Conservation (phyloP, 257 asterid genomes). For the Plantago ovata region DNA sequence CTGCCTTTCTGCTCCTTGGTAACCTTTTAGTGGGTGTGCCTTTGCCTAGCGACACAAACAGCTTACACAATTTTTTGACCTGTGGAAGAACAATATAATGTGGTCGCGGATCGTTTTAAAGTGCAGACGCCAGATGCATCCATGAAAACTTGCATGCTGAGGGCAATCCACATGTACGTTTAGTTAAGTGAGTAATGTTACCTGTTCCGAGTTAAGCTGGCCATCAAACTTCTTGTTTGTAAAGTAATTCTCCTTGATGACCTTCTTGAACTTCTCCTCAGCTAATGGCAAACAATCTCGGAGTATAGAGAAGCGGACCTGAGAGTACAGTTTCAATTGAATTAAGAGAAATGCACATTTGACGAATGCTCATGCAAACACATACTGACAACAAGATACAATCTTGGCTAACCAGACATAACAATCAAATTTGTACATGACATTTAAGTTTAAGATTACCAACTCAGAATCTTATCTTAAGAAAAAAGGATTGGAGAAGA, state of each 20-base stretch:
- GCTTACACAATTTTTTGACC: slow-evolving; percentile 74
- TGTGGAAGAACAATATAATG: slow-evolving; percentile 25
- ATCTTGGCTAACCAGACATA: no score
- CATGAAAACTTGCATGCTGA: slow-evolving; percentile 11
- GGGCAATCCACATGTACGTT: not conserved
- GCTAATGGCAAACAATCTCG: slow-evolving; percentile 76
- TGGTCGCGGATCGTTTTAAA: slow-evolving; percentile 10
- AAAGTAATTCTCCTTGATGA: slow-evolving; percentile 61
- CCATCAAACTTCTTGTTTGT: slow-evolving; percentile 66
- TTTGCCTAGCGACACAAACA: slow-evolving; percentile 44
- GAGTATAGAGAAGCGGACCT: slow-evolving; percentile 68
- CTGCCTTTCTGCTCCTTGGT: slow-evolving; percentile 28
- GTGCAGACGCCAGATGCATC: slow-evolving; percentile 12
- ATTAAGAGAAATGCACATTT: not conserved
- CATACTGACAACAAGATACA: no score
- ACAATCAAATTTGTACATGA: no score
- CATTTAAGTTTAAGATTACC: no score
- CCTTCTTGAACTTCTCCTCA: slow-evolving; percentile 74
- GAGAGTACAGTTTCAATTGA: slow-evolving; percentile 23
- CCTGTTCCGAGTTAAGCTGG: slow-evolving; percentile 70
- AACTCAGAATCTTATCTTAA: no score
- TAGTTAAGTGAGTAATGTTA: slow-evolving; percentile 15
- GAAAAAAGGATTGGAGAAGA: no score
- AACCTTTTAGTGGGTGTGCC: slow-evolving; percentile 25
- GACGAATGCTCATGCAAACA: not conserved